Evolutionary conservation across 1,139 yeast species (phyloP), one percentile per base, ranked within the genome.

Genomic region (Yamadazyma blattariae): DNA sequence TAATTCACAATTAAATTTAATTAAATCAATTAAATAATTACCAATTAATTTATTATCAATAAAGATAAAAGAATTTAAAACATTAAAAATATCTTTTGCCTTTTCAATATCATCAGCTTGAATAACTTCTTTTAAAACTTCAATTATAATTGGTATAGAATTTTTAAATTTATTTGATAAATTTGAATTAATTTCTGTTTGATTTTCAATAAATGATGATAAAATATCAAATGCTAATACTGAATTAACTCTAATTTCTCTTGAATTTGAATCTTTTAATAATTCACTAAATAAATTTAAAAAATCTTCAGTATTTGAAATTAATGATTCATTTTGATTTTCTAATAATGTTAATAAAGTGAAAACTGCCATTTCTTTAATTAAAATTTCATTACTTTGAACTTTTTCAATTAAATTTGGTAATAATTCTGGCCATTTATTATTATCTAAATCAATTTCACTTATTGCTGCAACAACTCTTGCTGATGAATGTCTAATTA

Each of bases 391-490:
- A 25, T 74, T 51, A 27, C 54, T 55, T 41, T 84, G 79, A 39
- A 92, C 82, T 33, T 88, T 86, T 37, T 69, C 68, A 41, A 84
- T 80, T 54, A 92, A 71, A 37, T 77, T 68, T 29, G 88, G 85
- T 46, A 90, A 73, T 48, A 92, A 74, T 33, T 80, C 83, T 7
- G 82, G 77, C 97, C 98, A 92, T 50, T 77, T 61, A 46, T 74
- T 65, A 29, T 70, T 63, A 29, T 73, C 73, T 46, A 89, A 68
- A 57, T 92, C 97, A 36, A 71, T 61, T 46, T 79, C 80, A 30
- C 89, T 96, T 53, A 92, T 86, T 30, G 90, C 82, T 21, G 97
- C 82, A 47, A 92, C 81, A 38, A 90, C 87, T 60, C 97, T 79
- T 9, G 97, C 89, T 38, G 85, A 76, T 19, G 95, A 80, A 64